These are phyloP conservation scores for Cicer yamashitae DNA, from an alignment of 306 rosid species.

Conservation along the genomic window DNA sequence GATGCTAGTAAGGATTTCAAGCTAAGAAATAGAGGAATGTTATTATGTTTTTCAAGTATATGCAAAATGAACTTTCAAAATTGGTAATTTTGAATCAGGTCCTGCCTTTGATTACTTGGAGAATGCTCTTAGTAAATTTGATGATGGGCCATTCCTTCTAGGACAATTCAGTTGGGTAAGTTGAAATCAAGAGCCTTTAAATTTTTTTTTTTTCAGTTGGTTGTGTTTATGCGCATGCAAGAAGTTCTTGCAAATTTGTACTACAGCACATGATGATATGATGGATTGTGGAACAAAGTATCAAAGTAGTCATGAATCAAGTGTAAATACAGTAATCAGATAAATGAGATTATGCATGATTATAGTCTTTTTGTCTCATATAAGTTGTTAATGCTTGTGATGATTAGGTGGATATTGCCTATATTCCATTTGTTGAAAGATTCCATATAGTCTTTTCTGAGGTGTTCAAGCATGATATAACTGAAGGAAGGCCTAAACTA, in stretches of 20 bases:
- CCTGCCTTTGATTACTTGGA: conserved; percentile 77
- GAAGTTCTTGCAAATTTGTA: neutral
- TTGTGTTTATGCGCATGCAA: neutral
- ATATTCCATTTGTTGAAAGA: conserved; percentile 70
- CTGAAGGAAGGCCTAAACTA: conserved; percentile 83
- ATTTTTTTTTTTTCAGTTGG: neutral
- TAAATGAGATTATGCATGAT: neutral
- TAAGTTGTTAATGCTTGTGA: conserved; percentile 35
- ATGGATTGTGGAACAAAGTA: conserved; percentile 11
- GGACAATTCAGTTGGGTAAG: conserved; percentile 80
- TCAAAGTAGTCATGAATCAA: neutral
- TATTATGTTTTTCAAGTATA: neutral
- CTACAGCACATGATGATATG: neutral
- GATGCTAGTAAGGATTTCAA: conserved; percentile 49
- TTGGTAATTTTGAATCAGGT: conserved; percentile 47
- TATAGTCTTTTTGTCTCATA: neutral
- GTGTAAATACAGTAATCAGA: neutral
- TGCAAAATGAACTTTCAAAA: neutral
- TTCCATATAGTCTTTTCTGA: conserved; percentile 62
- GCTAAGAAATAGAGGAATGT: conserved; percentile 4
- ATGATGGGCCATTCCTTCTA: conserved; percentile 74
- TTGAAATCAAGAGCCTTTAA: conserved; percentile 28
- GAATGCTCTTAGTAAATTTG: conserved; percentile 66
- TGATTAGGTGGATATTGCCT: conserved; percentile 81
- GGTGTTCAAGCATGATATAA: conserved; percentile 60